Percentiles rank a stretch among this genome's conserved stretches.
Conservation (phyloP, 352 stramenopile genomes). For the Globisporangium solare region DNA sequence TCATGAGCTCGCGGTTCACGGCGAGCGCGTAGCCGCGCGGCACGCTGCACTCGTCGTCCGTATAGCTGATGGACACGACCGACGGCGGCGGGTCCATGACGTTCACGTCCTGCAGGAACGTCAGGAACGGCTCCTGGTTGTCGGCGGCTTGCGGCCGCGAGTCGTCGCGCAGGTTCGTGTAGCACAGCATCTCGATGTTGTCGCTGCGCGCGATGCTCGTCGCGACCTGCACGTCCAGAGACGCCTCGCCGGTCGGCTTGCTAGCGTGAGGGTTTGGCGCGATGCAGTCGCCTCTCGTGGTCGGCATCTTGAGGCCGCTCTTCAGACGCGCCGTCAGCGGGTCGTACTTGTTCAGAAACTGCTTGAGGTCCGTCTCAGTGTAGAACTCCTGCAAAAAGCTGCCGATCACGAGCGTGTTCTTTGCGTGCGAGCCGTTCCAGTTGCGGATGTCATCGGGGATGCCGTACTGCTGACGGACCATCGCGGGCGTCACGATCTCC, state of each 20-base stretch:
- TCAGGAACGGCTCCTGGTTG: slow-evolving; percentile 79
- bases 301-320: slow-evolving; percentile 14
- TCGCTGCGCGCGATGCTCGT: slow-evolving; percentile 39
- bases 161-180: slow-evolving; percentile 45
- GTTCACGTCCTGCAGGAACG: slow-evolving; percentile 69
- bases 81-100: slow-evolving; percentile 49
- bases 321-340: slow-evolving; percentile 3
- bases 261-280: slow-evolving; percentile 3
- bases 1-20: slow-evolving; percentile 74
- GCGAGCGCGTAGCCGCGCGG: slow-evolving; percentile 44
- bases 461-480: slow-evolving; percentile 58
- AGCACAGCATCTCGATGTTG: slow-evolving; percentile 57
- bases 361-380: slow-evolving; percentile 42
- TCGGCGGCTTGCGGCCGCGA: slow-evolving; percentile 41
- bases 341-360: slow-evolving; percentile 35
- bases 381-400: slow-evolving; percentile 73
- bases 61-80: slow-evolving; percentile 81
- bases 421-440: slow-evolving; percentile 14
- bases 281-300: slow-evolving; percentile 37
- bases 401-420: slow-evolving; percentile 58
- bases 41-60: slow-evolving; percentile 74
- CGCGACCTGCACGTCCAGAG: slow-evolving; percentile 63
- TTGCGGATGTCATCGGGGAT: slow-evolving; percentile 26
- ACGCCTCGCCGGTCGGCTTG: slow-evolving; percentile 53
- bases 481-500: slow-evolving; percentile 28